Conservation (phyloP, 139 green algal species). For the Picochlorum sp. region DNA sequence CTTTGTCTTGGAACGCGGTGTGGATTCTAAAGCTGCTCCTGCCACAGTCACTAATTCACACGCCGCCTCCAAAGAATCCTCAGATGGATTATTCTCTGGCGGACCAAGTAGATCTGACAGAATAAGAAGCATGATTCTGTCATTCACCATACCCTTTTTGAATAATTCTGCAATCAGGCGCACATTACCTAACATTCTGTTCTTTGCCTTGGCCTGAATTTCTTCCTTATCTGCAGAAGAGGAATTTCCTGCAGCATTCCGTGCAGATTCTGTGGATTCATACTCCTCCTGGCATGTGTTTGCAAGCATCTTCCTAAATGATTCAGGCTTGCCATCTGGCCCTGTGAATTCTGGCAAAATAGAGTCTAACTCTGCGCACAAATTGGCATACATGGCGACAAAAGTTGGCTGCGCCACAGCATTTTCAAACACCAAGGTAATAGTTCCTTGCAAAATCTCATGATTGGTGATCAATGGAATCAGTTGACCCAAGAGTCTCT, state of each 20-base stretch:
- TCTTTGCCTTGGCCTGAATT: constrained; percentile 60
- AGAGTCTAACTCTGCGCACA: constrained; percentile 41
- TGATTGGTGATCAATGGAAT: constrained; percentile 63
- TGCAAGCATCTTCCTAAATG: constrained; percentile 88
- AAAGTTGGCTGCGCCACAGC: constrained; percentile 95
- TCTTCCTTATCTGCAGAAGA: constrained; percentile 43
- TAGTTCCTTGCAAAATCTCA: constrained; percentile 61
- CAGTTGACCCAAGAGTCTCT: constrained; percentile 77
- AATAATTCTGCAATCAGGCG: constrained; percentile 95
- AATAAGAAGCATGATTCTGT: constrained; percentile 92
- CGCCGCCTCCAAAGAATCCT: constrained; percentile 88
- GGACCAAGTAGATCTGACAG: constrained; percentile 65
- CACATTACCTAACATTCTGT: constrained; percentile 89
- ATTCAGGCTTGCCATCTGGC: constrained; percentile 34
- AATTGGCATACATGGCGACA: constrained; percentile 79
- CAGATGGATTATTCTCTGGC: constrained; percentile 39
- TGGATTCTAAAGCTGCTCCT: constrained; percentile 44
- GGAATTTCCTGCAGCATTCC: constrained; percentile 40
- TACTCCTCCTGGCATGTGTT: constrained; percentile 99
- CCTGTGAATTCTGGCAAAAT: constrained; percentile 51
- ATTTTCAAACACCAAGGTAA: constrained; percentile 94
- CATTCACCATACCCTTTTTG: constrained; percentile 81
- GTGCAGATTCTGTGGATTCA: constrained; percentile 59
- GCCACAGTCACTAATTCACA: constrained; percentile 81
- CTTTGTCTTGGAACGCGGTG: constrained; percentile 19